A percentile compares a stretch with the other conserved stretches of the same genome.
Conservation (phyloP, 1,284 basidiomycete genomes). For the Filobasidium uniguttulatum region DNA sequence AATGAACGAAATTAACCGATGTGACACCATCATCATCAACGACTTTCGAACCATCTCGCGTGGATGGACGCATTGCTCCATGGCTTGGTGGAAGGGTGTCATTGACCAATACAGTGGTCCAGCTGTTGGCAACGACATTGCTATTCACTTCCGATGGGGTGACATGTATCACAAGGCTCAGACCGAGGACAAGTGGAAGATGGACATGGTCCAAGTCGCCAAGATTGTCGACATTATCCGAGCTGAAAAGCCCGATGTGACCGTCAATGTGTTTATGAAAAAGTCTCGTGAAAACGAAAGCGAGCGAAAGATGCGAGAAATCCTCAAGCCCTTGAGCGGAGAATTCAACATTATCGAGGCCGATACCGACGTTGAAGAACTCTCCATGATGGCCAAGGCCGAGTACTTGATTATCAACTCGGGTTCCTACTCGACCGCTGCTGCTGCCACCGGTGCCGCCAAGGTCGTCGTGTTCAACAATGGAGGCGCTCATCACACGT, state of each 20-base stretch:
- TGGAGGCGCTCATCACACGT: slow-evolving; percentile 6
- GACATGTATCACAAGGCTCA: slow-evolving; percentile 11
- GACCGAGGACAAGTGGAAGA: slow-evolving; percentile 11
- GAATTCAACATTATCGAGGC: slow-evolving; percentile 15
- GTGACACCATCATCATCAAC: slow-evolving; percentile 13
- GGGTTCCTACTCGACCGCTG: slow-evolving; percentile 8
- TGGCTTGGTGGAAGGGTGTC: slow-evolving; percentile 10
- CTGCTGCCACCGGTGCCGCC: slow-evolving; percentile 8
- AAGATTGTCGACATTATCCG: slow-evolving; percentile 13
- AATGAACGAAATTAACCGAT: slow-evolving; percentile 6
- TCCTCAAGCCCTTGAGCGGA: slow-evolving; percentile 4
- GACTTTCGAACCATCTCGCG: slow-evolving; percentile 11
- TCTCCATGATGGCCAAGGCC: slow-evolving; percentile 14
- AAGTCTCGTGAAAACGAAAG: slow-evolving; percentile 11
- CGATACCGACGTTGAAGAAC: slow-evolving; percentile 10
- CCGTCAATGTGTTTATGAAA: slow-evolving; percentile 14
- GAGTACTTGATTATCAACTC: slow-evolving; percentile 14
- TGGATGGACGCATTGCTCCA: slow-evolving; percentile 8
- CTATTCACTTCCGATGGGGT: slow-evolving; percentile 15
- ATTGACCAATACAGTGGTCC: slow-evolving; percentile 11
- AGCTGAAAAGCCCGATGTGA: slow-evolving; percentile 10
- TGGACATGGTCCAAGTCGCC: slow-evolving; percentile 12
- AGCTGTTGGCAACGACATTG: slow-evolving; percentile 13
- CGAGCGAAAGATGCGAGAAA: slow-evolving; percentile 6
- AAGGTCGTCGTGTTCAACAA: slow-evolving; percentile 11